Evolutionary conservation across 2,329 filamentous ascomycete genomes (phyloP), one percentile per base, ranked within the genome.

Genomic region (Cryphonectria parasitica): DNA sequence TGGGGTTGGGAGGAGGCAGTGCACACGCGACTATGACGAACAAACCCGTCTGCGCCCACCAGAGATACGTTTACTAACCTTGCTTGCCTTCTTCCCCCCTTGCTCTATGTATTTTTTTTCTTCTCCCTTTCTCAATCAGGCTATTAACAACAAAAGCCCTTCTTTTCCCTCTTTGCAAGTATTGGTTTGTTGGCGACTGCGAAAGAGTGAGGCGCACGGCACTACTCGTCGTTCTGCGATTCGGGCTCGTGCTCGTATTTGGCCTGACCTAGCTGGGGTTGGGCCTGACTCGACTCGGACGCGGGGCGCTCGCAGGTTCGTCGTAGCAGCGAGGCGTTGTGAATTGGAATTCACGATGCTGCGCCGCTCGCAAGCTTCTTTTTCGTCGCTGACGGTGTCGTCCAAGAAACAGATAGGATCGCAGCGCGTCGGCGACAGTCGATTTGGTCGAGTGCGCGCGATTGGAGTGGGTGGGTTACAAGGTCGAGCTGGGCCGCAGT

Each of bases 1-100:
- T 45, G 66, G 66, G 58, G 66, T 63, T 34, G 56, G 43, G 31
- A 34, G 36, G 60, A 43, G 49, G 66, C 66, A 49, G 66, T 68
- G 66, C 66, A 68, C 22, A 36, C 43, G 45, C 45, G 17, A 41
- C 58, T 52, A 52, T 36, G 61, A 54, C 31, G 22, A 63, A 25
- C 19, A 60, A 8, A n/a, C 45, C 45, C 45, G 45, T 3, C 43
- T 41, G 43, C 43, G 36, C 60, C 41, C 28, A 39, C 28, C 56
- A 19, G 39, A 22, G 28, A 28, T 45, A 63, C 15, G 36, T 28
- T 17, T 15, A 68, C 66, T 63, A 54, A 68, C 66, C 66, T 68
- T 54, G 52, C 22, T 68, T 39, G 7, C 36, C 41, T 36, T 36
- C 17, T 28, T 36, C n/a, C 22, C 39, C 22, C 28, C 58, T 45